Evolutionary conservation across 495 filamentous ascomycete genomes (phyloP).

Genomic region (Aspergillus leporis): DNA sequence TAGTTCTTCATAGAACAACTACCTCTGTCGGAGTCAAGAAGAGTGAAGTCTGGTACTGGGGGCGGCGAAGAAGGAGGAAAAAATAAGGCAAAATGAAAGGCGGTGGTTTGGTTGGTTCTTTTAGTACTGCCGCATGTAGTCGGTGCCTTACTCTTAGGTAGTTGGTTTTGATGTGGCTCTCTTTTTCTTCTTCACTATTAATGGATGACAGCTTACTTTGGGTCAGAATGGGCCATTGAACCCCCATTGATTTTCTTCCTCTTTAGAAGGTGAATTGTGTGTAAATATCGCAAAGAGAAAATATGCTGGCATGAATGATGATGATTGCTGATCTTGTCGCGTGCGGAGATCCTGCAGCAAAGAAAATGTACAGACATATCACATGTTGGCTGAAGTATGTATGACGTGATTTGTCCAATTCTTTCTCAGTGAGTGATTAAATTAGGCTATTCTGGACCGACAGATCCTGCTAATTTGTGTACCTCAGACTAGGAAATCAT

Average conservation of each 20-base stretch:
- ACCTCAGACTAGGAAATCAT: not conserved
- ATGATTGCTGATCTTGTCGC: not conserved
- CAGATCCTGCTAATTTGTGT: not conserved
- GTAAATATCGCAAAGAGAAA: not conserved
- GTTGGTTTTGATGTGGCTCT: not conserved
- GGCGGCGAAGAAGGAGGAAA: slow-evolving; percentile 13
- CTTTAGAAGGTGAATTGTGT: not conserved
- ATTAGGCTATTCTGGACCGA: not conserved
- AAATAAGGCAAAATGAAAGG: slow-evolving; percentile 3
- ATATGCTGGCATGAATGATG: not conserved
- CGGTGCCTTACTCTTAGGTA: not conserved
- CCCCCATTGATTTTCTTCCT: not conserved
- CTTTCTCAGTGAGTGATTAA: not conserved
- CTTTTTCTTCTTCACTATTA: not conserved
- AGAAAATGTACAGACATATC: slow-evolving; percentile 2
- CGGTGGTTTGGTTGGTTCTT: not conserved
- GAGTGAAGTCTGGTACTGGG: slow-evolving; percentile 8
- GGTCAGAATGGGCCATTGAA: not conserved
- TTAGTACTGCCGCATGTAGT: not conserved
- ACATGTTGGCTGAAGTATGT: not conserved
- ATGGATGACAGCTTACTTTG: not conserved
- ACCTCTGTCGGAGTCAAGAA: not conserved
- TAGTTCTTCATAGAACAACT: not conserved
- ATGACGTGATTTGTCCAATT: not conserved
- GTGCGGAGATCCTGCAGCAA: slow-evolving; percentile 1